Percentiles rank a stretch among this genome's conserved stretches.
Conservation (phyloP, 768 basidiomycete species). For the Amylocystis lapponica region DNA sequence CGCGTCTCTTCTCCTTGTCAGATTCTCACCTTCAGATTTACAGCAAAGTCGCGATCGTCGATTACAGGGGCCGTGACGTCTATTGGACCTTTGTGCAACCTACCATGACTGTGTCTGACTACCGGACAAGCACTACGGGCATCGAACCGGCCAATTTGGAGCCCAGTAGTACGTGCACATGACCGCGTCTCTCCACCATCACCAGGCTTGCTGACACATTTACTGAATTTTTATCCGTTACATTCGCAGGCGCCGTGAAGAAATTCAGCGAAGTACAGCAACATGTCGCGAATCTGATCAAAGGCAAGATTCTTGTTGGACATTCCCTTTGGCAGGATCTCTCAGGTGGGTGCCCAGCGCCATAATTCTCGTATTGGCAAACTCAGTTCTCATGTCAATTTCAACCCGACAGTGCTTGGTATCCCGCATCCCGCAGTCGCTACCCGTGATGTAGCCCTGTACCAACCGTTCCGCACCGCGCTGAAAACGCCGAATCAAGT, state of each 20-base stretch:
- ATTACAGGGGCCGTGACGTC: slow-evolving; percentile 44
- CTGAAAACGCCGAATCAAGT: slow-evolving; percentile 60
- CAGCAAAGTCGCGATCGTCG: slow-evolving; percentile 38
- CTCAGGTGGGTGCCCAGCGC: slow-evolving; percentile 60
- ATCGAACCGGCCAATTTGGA: slow-evolving; percentile 38
- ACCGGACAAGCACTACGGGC: slow-evolving; percentile 61
- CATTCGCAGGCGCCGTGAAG: slow-evolving; percentile 35
- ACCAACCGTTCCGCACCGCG: slow-evolving; percentile 74
- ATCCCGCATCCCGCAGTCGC: slow-evolving; percentile 73
- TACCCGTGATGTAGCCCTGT: slow-evolving; percentile 78
- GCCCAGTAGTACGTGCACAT: too few species aligned
- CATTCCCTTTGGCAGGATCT: slow-evolving; percentile 79
- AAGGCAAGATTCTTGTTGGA: slow-evolving; percentile 68
- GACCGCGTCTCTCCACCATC: slow-evolving; percentile 11
- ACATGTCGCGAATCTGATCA: slow-evolving; percentile 56
- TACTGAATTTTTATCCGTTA: background rate
- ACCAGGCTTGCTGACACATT: background rate
- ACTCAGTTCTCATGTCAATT: too few species aligned
- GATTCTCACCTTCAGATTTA: slow-evolving; percentile 6
- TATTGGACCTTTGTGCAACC: slow-evolving; percentile 65
- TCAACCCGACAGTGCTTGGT: slow-evolving; percentile 63
- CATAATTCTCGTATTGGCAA: too few species aligned
- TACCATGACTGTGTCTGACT: slow-evolving; percentile 65
- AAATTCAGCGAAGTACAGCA: slow-evolving; percentile 62
- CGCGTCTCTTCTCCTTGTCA: background rate